These are phyloP conservation scores for Nakaseomyces uthaithaninus DNA, from an alignment of 1,139 yeast species.

Conservation along the genomic window DNA sequence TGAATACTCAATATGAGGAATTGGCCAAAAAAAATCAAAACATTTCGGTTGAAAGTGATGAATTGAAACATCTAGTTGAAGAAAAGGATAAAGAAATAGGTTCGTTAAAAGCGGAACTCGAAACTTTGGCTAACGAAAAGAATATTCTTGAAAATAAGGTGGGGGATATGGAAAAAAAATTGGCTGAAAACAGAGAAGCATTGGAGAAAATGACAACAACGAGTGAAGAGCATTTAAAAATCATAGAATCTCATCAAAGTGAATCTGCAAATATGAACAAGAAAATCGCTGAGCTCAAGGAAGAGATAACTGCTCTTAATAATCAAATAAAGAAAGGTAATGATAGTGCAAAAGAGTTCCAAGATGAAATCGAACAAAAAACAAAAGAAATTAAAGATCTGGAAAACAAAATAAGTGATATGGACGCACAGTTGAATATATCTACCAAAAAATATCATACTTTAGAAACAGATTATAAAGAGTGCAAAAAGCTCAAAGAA, in stretches of 20 bases:
- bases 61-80: not conserved
- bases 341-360: not conserved
- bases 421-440: not conserved
- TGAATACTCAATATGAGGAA: conserved; percentile 6
- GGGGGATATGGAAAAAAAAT: not conserved
- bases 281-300: conserved; percentile 3
- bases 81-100: conserved; percentile 8
- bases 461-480: not conserved
- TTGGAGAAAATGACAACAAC: conserved; percentile 6
- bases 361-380: conserved; percentile 10
- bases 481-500: not conserved
- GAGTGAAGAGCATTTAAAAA: not conserved
- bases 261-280: conserved; percentile 1
- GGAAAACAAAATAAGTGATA: conserved; percentile 9
- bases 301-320: not conserved
- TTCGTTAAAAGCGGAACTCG: conserved; percentile 11
- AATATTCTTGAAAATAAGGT: conserved; percentile 7
- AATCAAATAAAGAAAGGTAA: not conserved
- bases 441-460: not conserved
- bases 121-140: conserved; percentile 5
- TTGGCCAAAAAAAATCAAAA: conserved; percentile 10
- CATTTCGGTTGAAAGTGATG: not conserved
- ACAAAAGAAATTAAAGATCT: conserved; percentile 10
- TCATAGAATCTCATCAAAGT: not conserved
- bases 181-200: conserved; percentile 5